Base-by-base conservation (phyloP, 306 rosid species). In the Begonia masoniana region DNA sequence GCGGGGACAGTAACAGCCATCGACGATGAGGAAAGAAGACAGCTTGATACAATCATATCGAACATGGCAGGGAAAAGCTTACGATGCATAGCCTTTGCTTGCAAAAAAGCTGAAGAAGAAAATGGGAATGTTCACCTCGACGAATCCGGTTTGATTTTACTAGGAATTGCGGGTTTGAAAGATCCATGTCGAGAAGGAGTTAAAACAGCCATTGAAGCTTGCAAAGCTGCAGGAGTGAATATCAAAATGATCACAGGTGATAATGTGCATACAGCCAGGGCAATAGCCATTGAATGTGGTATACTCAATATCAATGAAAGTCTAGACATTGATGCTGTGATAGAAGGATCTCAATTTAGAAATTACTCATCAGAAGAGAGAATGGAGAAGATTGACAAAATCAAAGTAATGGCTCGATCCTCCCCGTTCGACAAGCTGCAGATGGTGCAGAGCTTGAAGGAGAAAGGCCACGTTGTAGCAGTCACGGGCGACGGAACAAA, bases 401-500 rank as follows among this genome's bases (percentile, higher is more conserved):
- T 65, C 59, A 12, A 14, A 15, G 70, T 65, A 41, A 65, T 65
- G 70, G 70, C 59, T n/a, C 26, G 63, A 59, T 58, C 70, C 15
- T 58, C 70, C 54, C 70, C 58, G 10, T 26, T 65, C 15, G 70
- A 65, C 48, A 65, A 64, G 48, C 69, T 64, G 21, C 48, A 48
- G 1, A 64, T 64, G 69, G 69, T 64, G n/a, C 69, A 56, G 4
- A 56, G 63, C 53, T 57, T 56, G 63, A 64, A 64, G 63, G 47
- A 51, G 10, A 47, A 50, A 50, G 69, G 69, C 21, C 63, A 57
- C 43, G 69, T 64, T 10, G 69, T 64, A 15, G 69, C 69, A 64
- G 69, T 64, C 24, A 64, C 69, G 14, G 62, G 69, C 12, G 69
- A 64, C 42, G 69, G 69, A 15, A 64, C 69, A 19, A 57, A 65